Percentiles rank a stretch among this genome's conserved stretches.
Evolutionary conservation across 2,329 filamentous ascomycete species (phyloP).

Genomic region (Xenoacremonium recifei): DNA sequence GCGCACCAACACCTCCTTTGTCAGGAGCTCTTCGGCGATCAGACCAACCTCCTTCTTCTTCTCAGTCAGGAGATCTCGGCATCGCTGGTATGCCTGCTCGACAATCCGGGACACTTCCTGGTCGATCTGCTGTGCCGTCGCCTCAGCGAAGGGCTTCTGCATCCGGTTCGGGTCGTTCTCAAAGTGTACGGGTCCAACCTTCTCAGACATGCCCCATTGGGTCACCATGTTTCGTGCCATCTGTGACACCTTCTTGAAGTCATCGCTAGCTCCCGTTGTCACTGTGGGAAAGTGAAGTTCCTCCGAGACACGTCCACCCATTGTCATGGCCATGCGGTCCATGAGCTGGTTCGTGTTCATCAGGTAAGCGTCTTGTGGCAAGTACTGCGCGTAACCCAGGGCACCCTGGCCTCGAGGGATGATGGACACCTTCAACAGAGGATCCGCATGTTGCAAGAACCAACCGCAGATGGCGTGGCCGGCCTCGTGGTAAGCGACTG

Average conservation of each 20-base stretch:
- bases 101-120: conserved; percentile 87
- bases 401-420: conserved; percentile 94
- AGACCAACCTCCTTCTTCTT: conserved; percentile 88
- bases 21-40: conserved; percentile 87
- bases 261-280: conserved; percentile 90
- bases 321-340: conserved; percentile 99
- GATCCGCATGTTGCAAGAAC: conserved; percentile 96
- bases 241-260: conserved; percentile 96
- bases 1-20: conserved; percentile 85
- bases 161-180: conserved; percentile 78
- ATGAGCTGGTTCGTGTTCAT: conserved; percentile 96
- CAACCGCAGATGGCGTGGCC: conserved; percentile 98
- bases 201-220: conserved; percentile 97
- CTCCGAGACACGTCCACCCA: conserved; percentile 91
- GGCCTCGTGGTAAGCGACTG: conserved; percentile 96
- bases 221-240: conserved; percentile 99
- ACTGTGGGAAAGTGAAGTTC: conserved; percentile 97
- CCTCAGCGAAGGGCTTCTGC: conserved; percentile 93
- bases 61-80: conserved; percentile 75
- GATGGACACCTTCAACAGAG: conserved; percentile 96
- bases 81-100: conserved; percentile 89
- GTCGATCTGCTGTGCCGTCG: conserved; percentile 91
- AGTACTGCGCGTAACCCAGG: conserved; percentile 93
- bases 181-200: conserved; percentile 91
- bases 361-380: conserved; percentile 91